Evolutionary conservation across 345 rosid species (phyloP), one percentile per base, ranked within the genome.

Genomic region (Ceriops decandra): DNA sequence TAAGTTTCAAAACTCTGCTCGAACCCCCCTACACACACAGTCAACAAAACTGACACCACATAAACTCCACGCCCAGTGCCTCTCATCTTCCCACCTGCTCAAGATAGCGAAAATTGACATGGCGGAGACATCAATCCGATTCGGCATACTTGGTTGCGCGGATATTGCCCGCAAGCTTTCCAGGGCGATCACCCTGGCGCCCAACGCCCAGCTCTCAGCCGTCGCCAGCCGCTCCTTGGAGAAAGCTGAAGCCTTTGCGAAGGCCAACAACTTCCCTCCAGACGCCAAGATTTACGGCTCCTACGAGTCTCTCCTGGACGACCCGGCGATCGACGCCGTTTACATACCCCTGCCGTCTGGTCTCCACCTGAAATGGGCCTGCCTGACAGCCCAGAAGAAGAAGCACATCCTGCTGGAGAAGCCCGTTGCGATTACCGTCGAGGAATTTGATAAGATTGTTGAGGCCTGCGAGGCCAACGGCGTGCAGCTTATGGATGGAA

Each of bases 401-500:
- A 93, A 90, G 76, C 97, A 93, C 69, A 35, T 93, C 31, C 76
- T 93, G 38, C 66, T 86, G 76, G 96, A 93, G 82, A 93, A 90
- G 80, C 98, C 96, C 1, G 84, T 90, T 38, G 97, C 85, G 0
- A 7, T 83, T 6, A 84, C 76, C 60, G 88, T 73, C 5, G 73
- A 64, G 3, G 91, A 90, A 68, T 83, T 93, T 28, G 98, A 90
- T 35, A 52, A 53, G 72, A 89, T 93, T 52, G 30, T 72, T 33
- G 81, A 72, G 72, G 91, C 88, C 22, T 89, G 98, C 56, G 89
- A 84, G 4, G 82, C 75, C 57, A 84, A 82, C 30, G 87, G 85
- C 22, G 80, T 90, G 24, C 97, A 90, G 86, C 58, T 90, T 63
- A 87, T 90, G 97, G 97, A 93, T 60, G 97, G 96, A 6, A 86